Conservation (phyloP, 2,329 filamentous ascomycete genomes). For the Hymenoscyphus occultus region DNA sequence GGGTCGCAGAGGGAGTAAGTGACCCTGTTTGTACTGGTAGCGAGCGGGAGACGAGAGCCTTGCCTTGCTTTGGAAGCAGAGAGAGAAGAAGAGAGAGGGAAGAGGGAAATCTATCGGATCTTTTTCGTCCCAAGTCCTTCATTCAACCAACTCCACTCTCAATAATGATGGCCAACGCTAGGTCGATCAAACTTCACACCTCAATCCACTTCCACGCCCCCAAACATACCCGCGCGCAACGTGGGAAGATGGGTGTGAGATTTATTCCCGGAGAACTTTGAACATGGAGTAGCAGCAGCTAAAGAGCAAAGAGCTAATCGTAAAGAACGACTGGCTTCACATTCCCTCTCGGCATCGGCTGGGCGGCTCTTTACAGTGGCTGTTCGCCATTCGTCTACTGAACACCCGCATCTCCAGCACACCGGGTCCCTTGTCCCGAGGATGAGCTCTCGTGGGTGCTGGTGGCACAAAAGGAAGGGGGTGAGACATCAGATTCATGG, state of each 20-base stretch:
- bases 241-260: not conserved
- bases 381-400: slow-evolving; percentile 1
- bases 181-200: not conserved
- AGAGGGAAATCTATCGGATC: not conserved
- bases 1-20: not conserved
- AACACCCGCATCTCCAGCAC: slow-evolving; percentile 10
- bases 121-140: slow-evolving; percentile 2
- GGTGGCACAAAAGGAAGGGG: slow-evolving; percentile 7
- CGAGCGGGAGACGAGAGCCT: not conserved
- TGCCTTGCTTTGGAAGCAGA: not conserved
- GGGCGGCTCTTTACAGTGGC: slow-evolving; percentile 4
- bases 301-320: no score
- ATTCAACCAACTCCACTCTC: slow-evolving; percentile 1
- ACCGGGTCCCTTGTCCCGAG: slow-evolving; percentile 11
- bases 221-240: not conserved
- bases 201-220: not conserved
- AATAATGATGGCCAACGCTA: not conserved
- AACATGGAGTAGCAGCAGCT: not conserved
- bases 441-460: not conserved
- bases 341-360: not conserved
- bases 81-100: not conserved
- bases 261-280: not conserved
- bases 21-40: not conserved
- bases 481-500: slow-evolving; percentile 2
- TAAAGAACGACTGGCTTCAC: not conserved